These are phyloP conservation scores for Pestalotiopsis sp. DNA, from an alignment of 2,329 filamentous ascomycete genomes.

Conservation along the genomic window DNA sequence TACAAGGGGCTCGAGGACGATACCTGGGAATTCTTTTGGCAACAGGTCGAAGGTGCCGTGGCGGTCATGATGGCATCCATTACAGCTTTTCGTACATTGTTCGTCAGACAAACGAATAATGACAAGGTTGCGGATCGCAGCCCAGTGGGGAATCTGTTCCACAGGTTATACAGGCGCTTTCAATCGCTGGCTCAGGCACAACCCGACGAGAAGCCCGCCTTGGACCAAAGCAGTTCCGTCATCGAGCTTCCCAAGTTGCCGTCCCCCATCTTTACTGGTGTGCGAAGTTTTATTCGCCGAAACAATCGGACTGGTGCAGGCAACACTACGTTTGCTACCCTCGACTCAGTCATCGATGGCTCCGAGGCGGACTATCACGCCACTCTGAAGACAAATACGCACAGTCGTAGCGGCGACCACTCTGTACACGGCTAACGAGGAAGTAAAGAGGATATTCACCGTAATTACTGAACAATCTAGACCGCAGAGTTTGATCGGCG, in stretches of 20 bases:
- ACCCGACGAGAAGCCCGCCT: constrained; percentile 11
- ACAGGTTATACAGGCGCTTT: constrained; percentile 8
- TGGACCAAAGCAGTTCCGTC: neutral
- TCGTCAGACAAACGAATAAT: constrained; percentile 3
- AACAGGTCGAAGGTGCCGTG: constrained; percentile 20
- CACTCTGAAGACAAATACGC: neutral
- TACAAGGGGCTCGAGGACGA: constrained; percentile 17
- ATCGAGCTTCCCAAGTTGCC: neutral
- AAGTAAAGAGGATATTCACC: too few relatives aligned
- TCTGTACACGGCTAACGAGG: neutral
- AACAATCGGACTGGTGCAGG: neutral
- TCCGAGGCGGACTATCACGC: constrained; percentile 8
- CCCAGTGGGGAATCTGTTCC: constrained; percentile 10
- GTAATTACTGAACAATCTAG: too few relatives aligned
- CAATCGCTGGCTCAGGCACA: constrained; percentile 13
- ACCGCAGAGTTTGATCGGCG: too few relatives aligned
- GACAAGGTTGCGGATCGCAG: constrained; percentile 3
- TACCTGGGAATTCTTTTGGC: constrained; percentile 25
- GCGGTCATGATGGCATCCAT: constrained; percentile 25
- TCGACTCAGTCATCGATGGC: constrained; percentile 1
- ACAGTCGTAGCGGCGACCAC: neutral
- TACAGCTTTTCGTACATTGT: constrained; percentile 22
- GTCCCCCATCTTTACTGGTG: neutral
- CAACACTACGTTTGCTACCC: constrained; percentile 2
- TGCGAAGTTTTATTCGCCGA: neutral